Conservation (phyloP, 305 asterid genomes). For the Salvia sclarea region DNA sequence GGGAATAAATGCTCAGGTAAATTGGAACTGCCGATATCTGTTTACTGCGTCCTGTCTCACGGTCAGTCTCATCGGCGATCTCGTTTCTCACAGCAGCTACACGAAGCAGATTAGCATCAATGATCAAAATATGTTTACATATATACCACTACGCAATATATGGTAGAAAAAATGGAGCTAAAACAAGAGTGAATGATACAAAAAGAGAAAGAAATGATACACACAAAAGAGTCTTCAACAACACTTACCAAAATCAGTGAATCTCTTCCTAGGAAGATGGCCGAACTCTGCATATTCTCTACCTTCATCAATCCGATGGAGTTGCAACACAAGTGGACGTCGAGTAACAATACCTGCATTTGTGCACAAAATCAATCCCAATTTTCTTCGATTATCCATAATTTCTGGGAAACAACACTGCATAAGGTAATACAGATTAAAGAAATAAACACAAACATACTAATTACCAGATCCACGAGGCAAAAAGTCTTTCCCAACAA, state of each 20-base stretch:
- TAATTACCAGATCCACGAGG: slow-evolving; percentile 88
- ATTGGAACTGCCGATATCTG: slow-evolving; percentile 87
- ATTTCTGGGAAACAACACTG: slow-evolving; percentile 8
- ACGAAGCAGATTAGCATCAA: slow-evolving; percentile 30
- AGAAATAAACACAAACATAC: neutral
- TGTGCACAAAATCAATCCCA: slow-evolving; percentile 5
- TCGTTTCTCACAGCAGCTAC: slow-evolving; percentile 92
- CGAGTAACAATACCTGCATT: slow-evolving; percentile 95
- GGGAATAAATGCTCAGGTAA: slow-evolving; percentile 91
- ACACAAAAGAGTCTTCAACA: neutral
- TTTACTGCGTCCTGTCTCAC: slow-evolving; percentile 89
- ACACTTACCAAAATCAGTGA: slow-evolving; percentile 81
- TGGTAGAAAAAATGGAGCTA: neutral
- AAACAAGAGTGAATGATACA: neutral
- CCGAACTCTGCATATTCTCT: slow-evolving; percentile 97
- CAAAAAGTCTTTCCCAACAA: slow-evolving; percentile 80
- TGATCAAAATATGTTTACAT: slow-evolving; percentile 8
- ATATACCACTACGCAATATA: neutral
- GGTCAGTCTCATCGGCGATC: slow-evolving; percentile 93
- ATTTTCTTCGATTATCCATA: neutral
- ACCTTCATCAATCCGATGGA: slow-evolving; percentile 77
- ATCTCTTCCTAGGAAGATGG: slow-evolving; percentile 86
- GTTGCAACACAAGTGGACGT: slow-evolving; percentile 97
- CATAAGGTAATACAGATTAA: slow-evolving; percentile 25
- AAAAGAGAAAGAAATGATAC: neutral